Conservation (phyloP, 352 stramenopile species). For the Peronospora destructor region DNA sequence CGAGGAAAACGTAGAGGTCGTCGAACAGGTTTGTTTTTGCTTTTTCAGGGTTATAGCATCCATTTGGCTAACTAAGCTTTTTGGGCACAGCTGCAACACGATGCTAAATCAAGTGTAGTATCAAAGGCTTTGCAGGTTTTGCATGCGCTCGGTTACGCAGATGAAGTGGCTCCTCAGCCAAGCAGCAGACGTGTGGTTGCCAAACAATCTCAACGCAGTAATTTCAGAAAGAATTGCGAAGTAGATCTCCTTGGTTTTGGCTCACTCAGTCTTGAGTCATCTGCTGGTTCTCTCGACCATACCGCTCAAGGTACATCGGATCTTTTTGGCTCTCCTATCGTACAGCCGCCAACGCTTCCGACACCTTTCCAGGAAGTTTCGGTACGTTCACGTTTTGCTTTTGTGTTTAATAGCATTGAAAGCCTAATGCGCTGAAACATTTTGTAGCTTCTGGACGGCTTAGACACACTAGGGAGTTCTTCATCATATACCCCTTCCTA, state of each 20-base stretch:
- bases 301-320: conserved; percentile 9
- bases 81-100: conserved; percentile 43
- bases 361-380: conserved; percentile 43
- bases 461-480: conserved; percentile 36
- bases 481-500: conserved; percentile 33
- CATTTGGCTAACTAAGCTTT: conserved; percentile 1
- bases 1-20: conserved; percentile 74
- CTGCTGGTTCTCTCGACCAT: conserved; percentile 14
- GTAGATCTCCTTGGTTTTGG: conserved; percentile 78
- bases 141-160: conserved; percentile 52
- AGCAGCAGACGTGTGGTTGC: conserved; percentile 9
- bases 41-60: neutral
- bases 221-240: conserved; percentile 23
- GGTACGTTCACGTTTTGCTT: conserved; percentile 32
- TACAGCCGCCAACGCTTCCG: conserved; percentile 16
- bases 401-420: conserved; percentile 6
- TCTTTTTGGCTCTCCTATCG: conserved; percentile 24
- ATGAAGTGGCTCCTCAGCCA: conserved; percentile 29
- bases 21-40: conserved; percentile 49
- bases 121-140: conserved; percentile 72
- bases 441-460: conserved; percentile 41
- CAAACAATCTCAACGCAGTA: conserved; percentile 17
- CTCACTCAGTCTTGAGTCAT: conserved; percentile 42
- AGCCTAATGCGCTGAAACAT: conserved; percentile 3
- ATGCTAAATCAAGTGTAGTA: conserved; percentile 72